Percentiles rank a stretch among this genome's conserved stretches.
These are phyloP conservation scores for Ganoderma resinaceum DNA, from an alignment of 1,284 basidiomycete genomes.

Conservation along the genomic window DNA sequence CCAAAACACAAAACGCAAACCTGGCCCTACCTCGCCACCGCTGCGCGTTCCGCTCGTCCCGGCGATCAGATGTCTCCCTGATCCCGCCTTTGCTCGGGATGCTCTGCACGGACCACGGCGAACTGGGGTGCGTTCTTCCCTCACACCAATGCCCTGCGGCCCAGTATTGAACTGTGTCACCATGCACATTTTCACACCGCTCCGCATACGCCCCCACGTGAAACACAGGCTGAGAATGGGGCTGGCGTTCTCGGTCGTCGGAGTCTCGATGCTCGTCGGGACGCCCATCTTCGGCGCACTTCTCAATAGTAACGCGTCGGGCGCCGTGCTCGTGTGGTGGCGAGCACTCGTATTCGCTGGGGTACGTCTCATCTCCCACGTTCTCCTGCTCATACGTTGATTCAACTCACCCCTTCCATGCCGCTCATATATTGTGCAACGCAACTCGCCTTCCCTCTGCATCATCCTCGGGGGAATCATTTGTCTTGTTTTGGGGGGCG, in stretches of 20 bases:
- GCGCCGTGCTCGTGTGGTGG: constrained; percentile 27
- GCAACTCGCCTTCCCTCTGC: not conserved
- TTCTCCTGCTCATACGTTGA: constrained; percentile 8
- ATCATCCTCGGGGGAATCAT: not conserved
- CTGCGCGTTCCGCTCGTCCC: not conserved
- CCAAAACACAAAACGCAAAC: not conserved
- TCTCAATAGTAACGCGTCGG: constrained; percentile 29
- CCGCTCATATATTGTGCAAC: constrained; percentile 43
- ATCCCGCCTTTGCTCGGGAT: constrained; percentile 55
- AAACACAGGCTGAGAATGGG: constrained; percentile 54
- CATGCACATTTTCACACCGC: not conserved
- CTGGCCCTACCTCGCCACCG: not conserved
- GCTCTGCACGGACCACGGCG: constrained; percentile 48
- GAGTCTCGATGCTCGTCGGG: constrained; percentile 53
- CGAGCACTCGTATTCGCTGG: constrained; percentile 28
- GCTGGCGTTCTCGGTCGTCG: constrained; percentile 58
- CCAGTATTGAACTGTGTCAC: not conserved
- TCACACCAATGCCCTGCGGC: constrained; percentile 7
- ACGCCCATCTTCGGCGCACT: constrained; percentile 54
- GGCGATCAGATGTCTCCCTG: constrained; percentile 53
- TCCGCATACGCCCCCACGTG: not conserved
- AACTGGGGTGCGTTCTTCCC: constrained; percentile 49
- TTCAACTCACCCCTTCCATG: constrained; percentile 15
- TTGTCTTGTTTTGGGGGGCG: constrained; percentile 33
- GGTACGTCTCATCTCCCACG: constrained; percentile 18